Conservation (phyloP, 257 asterid species). For the Pogostemon cablin region DNA sequence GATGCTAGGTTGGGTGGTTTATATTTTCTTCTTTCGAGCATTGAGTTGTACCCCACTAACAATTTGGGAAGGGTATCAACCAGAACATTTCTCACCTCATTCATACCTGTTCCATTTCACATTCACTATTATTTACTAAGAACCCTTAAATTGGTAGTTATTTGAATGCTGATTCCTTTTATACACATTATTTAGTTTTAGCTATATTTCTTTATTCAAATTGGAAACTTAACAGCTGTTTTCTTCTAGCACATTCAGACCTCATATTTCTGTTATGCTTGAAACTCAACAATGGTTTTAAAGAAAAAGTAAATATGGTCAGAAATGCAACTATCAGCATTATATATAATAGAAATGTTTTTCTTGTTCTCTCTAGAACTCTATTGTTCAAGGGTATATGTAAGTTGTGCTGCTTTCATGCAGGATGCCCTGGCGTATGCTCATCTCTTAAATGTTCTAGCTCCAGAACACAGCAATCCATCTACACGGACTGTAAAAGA, state of each 20-base stretch:
- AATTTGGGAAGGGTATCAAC: too few relatives aligned
- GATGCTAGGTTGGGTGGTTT: neutral
- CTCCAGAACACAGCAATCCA: slow-evolving; percentile 86
- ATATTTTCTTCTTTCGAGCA: neutral
- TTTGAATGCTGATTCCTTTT: too few relatives aligned
- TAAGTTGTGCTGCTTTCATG: slow-evolving; percentile 33
- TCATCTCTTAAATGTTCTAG: slow-evolving; percentile 84
- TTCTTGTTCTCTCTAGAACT: slow-evolving; percentile 11
- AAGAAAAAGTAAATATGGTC: neutral
- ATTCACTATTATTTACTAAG: too few relatives aligned
- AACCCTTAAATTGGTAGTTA: too few relatives aligned
- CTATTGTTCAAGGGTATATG: slow-evolving; percentile 16
- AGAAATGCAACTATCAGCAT: neutral
- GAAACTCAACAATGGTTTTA: neutral
- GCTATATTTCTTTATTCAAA: neutral
- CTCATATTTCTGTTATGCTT: neutral
- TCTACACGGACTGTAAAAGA: slow-evolving; percentile 65
- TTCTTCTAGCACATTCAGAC: neutral
- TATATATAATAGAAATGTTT: neutral
- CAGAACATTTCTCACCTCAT: too few relatives aligned
- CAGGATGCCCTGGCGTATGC: slow-evolving; percentile 98
- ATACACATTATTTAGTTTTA: neutral
- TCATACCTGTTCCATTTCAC: too few relatives aligned
- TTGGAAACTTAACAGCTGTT: slow-evolving; percentile 6
- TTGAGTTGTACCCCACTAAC: too few relatives aligned